Base-by-base conservation (phyloP, 345 rosid genomes). In the Eucalyptus regnans region DNA sequence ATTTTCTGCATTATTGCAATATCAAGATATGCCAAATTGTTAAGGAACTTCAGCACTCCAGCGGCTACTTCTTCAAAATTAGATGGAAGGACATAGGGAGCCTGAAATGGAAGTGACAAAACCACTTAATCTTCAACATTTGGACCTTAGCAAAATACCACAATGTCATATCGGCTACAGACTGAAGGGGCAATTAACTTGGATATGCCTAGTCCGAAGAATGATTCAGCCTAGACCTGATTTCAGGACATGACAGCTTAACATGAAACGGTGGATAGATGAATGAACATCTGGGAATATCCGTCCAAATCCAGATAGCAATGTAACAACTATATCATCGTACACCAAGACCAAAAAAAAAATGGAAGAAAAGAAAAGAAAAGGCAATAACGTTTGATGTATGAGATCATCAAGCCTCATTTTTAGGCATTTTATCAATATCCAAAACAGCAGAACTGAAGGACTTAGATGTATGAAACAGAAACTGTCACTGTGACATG, bases 51-150 rank as follows among this genome's bases (percentile, higher is more conserved):
- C 91, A 96, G 92, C 86, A 95, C 98, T 80, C 95, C 98, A 87
- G 97, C 93, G 88, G 96, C 95, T 83, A 94, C 96, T 93, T 95
- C 97, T 90, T 96, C 97, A 89, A 96, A 94, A 92, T 96, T 96
- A 86, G 95, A 94, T 58, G 98, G 96, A 92, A 96, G 96, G 58
- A 91, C 89, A 89, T 93, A 91, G 87, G 96, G 92, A 22, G 90
- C 95, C 98, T 96, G 91, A 79, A 92, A 89, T 76, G 83, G 48
- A 41, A 88, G 44, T 43, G 15, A 56, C 52, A 86, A 49, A 50
- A 51, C 54, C 54, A 66, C 52, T 85, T 29, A 50, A 76, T 37
- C 83, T 76, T 76, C 12, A 41, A 76, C 5, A 76, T 37, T 76
- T 41, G 48, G 15, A 76, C 48, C 29, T 20, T 9, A 41, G 29